Evolutionary conservation across 202 grass and related monocot genomes (phyloP).

Genomic region (Sporobolus alterniflorus): DNA sequence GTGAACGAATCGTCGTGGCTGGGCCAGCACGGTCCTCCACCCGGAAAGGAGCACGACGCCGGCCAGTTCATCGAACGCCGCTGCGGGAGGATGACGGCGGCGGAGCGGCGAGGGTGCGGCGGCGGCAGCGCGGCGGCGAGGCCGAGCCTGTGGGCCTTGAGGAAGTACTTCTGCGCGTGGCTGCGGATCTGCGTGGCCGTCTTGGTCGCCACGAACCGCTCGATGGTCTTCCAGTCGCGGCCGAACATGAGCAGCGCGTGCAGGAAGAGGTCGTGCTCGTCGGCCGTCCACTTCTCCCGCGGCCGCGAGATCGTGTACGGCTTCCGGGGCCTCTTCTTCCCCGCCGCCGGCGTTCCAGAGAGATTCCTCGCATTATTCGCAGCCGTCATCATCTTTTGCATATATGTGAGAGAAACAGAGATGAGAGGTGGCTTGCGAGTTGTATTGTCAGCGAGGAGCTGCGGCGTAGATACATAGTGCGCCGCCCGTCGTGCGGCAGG

Average conservation of each 20-base stretch:
- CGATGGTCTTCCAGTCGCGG: constrained; percentile 85
- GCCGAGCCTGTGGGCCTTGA: constrained; percentile 69
- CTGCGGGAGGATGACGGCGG: constrained; percentile 11
- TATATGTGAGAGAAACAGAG: neutral
- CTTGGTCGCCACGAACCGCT: constrained; percentile 72
- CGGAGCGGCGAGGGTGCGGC: constrained; percentile 53
- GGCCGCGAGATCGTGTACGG: constrained; percentile 49
- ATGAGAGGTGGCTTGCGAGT: neutral
- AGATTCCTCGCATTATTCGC: too few species aligned
- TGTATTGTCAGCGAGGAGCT: neutral
- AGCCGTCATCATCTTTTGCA: neutral
- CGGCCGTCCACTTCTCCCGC: constrained; percentile 36
- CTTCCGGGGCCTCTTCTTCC: constrained; percentile 35
- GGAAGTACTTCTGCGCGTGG: constrained; percentile 84
- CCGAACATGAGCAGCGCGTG: constrained; percentile 52
- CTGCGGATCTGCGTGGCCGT: constrained; percentile 86
- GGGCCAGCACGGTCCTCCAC: neutral
- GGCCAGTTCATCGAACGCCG: neutral
- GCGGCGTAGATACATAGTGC: neutral
- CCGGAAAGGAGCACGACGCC: neutral
- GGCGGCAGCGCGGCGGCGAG: constrained; percentile 44
- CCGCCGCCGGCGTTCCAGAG: neutral
- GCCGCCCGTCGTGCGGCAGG: neutral
- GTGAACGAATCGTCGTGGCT: neutral
- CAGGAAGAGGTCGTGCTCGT: constrained; percentile 43